Evolutionary conservation across 768 basidiomycete species (phyloP).

Genomic region (Russula sp.): DNA sequence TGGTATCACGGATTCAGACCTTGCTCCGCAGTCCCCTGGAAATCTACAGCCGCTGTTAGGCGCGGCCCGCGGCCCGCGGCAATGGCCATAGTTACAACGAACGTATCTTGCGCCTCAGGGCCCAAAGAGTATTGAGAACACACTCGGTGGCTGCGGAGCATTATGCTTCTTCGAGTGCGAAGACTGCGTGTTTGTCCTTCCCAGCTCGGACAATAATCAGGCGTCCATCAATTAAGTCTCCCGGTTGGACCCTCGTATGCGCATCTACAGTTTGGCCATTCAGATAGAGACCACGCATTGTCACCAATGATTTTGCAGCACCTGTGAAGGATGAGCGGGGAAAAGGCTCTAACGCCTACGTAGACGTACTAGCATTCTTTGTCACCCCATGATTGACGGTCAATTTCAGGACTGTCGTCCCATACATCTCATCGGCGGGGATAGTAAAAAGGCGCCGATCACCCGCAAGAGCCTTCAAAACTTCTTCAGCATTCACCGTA

Average conservation of each 20-base stretch:
- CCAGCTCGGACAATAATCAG: slow-evolving; percentile 23
- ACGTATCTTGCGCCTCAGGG: background rate
- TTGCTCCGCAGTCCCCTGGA: background rate
- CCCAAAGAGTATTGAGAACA: no score
- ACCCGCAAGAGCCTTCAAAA: slow-evolving; percentile 53
- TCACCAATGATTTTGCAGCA: slow-evolving; percentile 19
- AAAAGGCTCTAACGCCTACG: background rate
- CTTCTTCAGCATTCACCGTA: slow-evolving; percentile 45
- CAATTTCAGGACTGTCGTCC: slow-evolving; percentile 53
- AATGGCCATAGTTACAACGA: background rate
- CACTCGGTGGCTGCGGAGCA: background rate
- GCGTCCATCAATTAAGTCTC: slow-evolving; percentile 21
- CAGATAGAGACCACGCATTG: slow-evolving; percentile 23
- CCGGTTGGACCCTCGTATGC: slow-evolving; percentile 2
- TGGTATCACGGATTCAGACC: background rate
- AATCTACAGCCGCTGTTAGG: no score
- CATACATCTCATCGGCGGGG: slow-evolving; percentile 46
- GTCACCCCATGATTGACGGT: slow-evolving; percentile 48
- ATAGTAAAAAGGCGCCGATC: slow-evolving; percentile 58
- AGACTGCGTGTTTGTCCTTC: slow-evolving; percentile 22
- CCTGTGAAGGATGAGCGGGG: slow-evolving; percentile 9
- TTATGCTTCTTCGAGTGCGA: background rate
- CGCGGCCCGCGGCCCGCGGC: background rate
- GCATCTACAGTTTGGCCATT: slow-evolving; percentile 17
- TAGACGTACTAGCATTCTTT: slow-evolving; percentile 40